Percentiles rank a stretch among this genome's conserved stretches.
Conservation (phyloP, 169 alveolate genomes). For the Eimeria falciformis region DNA sequence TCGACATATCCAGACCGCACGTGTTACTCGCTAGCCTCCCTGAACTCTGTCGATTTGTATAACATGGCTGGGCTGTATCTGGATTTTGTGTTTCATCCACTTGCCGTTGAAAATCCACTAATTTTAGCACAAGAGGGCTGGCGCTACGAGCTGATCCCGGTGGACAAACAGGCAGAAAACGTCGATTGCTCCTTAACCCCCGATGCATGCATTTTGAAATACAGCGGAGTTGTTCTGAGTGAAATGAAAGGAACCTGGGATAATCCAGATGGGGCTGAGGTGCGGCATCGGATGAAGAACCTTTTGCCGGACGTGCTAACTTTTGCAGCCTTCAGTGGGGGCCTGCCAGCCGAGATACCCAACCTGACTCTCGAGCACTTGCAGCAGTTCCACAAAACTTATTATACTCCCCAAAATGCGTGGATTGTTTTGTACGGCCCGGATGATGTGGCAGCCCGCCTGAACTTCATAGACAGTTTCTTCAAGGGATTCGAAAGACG, state of each 20-base stretch:
- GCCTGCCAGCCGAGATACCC: slow-evolving; percentile 89
- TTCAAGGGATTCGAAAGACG: too few relatives aligned
- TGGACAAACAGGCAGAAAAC: neutral
- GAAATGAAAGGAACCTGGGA: slow-evolving; percentile 80
- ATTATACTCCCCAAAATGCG: slow-evolving; percentile 89
- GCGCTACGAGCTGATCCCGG: slow-evolving; percentile 80
- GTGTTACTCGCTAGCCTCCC: slow-evolving; percentile 90
- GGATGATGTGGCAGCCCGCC: slow-evolving; percentile 23
- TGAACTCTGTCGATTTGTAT: slow-evolving; percentile 84
- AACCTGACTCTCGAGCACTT: slow-evolving; percentile 84
- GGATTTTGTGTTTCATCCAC: slow-evolving; percentile 88
- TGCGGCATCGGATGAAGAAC: slow-evolving; percentile 66
- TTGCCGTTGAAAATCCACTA: slow-evolving; percentile 82
- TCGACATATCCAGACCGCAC: slow-evolving; percentile 91
- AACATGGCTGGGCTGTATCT: slow-evolving; percentile 86
- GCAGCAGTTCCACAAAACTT: slow-evolving; percentile 83
- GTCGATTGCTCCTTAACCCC: neutral
- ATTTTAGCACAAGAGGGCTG: slow-evolving; percentile 91
- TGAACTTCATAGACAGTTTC: slow-evolving; percentile 35
- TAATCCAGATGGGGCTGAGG: neutral
- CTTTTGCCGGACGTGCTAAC: slow-evolving; percentile 77
- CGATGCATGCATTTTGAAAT: neutral
- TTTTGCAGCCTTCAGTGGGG: slow-evolving; percentile 89
- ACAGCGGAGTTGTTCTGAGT: slow-evolving; percentile 80
- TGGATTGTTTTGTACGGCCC: slow-evolving; percentile 84